Evolutionary conservation across 805 yeast genomes (phyloP).

Genomic region (Maudiozyma pseudohumilis): DNA sequence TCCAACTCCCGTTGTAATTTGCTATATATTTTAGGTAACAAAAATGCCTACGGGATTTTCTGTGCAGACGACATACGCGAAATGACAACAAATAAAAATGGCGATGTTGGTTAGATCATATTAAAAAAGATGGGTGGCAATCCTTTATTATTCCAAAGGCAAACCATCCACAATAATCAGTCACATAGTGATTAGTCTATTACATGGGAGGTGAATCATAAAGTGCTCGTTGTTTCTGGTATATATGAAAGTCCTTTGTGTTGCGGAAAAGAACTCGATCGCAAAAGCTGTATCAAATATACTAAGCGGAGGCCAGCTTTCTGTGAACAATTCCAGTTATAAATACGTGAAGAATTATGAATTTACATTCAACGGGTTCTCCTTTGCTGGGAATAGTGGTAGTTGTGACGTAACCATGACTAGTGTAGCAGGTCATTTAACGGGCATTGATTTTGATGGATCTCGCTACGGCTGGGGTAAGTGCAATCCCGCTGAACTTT

Average conservation of each 20-base stretch:
- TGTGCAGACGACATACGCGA: no score
- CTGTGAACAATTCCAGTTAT: slow-evolving; percentile 39
- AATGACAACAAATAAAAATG: no score
- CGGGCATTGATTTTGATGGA: slow-evolving; percentile 48
- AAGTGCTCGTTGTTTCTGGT: no score
- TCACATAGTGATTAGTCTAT: no score
- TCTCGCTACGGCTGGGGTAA: slow-evolving; percentile 50
- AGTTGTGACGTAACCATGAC: slow-evolving; percentile 81
- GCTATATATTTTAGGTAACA: no score
- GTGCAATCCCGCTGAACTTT: slow-evolving; percentile 53
- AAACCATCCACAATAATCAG: no score
- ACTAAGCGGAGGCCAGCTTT: slow-evolving; percentile 61
- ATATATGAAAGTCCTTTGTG: slow-evolving; percentile 71
- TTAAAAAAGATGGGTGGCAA: no score
- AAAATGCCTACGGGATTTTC: no score
- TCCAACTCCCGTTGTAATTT: no score
- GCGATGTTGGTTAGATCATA: no score
- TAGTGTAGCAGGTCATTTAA: slow-evolving; percentile 80
- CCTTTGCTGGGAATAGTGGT: slow-evolving; percentile 40
- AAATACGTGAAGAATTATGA: slow-evolving; percentile 74
- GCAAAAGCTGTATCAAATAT: slow-evolving; percentile 66
- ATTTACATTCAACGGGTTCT: slow-evolving; percentile 49
- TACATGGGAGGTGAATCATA: no score
- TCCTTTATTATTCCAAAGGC: no score
- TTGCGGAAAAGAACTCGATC: slow-evolving; percentile 94